Conservation (phyloP, 352 stramenopile species). For the Proteromonas lacertae region DNA sequence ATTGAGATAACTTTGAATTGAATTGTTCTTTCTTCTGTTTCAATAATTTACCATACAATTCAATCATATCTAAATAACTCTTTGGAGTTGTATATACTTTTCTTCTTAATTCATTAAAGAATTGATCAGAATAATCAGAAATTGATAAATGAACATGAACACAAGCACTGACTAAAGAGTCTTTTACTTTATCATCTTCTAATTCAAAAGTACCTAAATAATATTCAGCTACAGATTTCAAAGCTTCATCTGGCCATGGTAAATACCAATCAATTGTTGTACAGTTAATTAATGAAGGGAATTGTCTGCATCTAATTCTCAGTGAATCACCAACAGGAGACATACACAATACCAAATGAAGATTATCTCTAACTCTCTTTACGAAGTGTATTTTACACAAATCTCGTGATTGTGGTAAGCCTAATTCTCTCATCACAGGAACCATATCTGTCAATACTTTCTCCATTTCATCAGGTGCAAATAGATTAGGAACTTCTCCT, state of each 20-base stretch:
- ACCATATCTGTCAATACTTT: slow-evolving; percentile 61
- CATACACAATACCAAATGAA: slow-evolving; percentile 74
- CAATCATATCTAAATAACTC: slow-evolving; percentile 73
- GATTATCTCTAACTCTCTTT: slow-evolving; percentile 42
- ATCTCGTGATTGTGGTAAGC: slow-evolving; percentile 47
- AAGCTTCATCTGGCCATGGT: slow-evolving; percentile 52
- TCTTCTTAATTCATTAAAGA: slow-evolving; percentile 43
- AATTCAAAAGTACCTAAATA: slow-evolving; percentile 36
- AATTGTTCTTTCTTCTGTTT: slow-evolving; percentile 16
- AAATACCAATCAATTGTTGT: slow-evolving; percentile 78
- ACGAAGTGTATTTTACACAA: slow-evolving; percentile 54
- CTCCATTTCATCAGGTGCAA: slow-evolving; percentile 54
- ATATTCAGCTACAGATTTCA: slow-evolving; percentile 46
- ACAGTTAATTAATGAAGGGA: slow-evolving; percentile 72
- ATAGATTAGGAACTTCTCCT: slow-evolving; percentile 71
- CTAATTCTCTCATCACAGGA: slow-evolving; percentile 34
- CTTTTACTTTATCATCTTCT: not conserved
- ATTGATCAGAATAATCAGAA: slow-evolving; percentile 36
- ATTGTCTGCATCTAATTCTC: slow-evolving; percentile 50
- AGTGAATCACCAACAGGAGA: slow-evolving; percentile 54
- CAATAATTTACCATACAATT: slow-evolving; percentile 58
- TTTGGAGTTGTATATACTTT: slow-evolving; percentile 80
- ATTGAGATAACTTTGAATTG: slow-evolving; percentile 37
- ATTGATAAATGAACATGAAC: slow-evolving; percentile 57
- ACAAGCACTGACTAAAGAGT: slow-evolving; percentile 40